Evolutionary conservation across 2,329 filamentous ascomycete genomes (phyloP), one percentile per base, ranked within the genome.

Genomic region (Sporothrix brasiliensis): DNA sequence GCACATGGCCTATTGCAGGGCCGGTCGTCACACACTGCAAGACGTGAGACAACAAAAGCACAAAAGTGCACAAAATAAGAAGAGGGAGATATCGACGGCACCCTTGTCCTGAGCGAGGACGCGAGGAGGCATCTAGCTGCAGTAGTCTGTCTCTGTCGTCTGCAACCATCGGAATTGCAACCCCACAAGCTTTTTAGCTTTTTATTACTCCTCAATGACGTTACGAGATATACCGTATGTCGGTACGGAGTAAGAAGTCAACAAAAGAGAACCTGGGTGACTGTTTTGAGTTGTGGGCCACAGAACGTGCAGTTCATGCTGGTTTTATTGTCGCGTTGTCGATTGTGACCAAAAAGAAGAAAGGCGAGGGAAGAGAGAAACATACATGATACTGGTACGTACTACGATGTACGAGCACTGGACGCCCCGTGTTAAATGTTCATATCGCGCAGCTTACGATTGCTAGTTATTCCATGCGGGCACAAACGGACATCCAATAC

Each of bases 1-100:
- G 44, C 61, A 65, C 47, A 65, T 65, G 61, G 61, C 44, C 34
- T 66, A 19, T 47, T 53, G 47, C 47, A 66, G 63, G 47, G 47
- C 63, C 63, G 47, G 63, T 11, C 30, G 47, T 66, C 10, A 66
- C 63, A 66, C 63, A n/a, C 27, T 19, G 27, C 54, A 58, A 39
- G 39, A 60, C 34, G 34, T 34, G 5, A 7, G 30, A 54, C 52
- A 54, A 54, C 14, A 39, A 34, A 44, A 60, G 30, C 30, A 16
- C 27, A 27, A 6, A 60, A 60, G 19, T 60, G n/a, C 34, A 61
- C 19, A 41, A 6, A 16, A n/a, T 10, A 13, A 53, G 7, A 11
- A 14, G 16, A 49, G 56, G n/a, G 58, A 41, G 30, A 60, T 60
- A 60, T 61, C n/a, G 58, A 63, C 39, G 58, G 47, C 58, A 63